Percentiles rank a stretch among this genome's conserved stretches.
These are phyloP conservation scores for Linnemannia elongata DNA, from an alignment of 192 early-diverging fungal genomes.

Conservation along the genomic window DNA sequence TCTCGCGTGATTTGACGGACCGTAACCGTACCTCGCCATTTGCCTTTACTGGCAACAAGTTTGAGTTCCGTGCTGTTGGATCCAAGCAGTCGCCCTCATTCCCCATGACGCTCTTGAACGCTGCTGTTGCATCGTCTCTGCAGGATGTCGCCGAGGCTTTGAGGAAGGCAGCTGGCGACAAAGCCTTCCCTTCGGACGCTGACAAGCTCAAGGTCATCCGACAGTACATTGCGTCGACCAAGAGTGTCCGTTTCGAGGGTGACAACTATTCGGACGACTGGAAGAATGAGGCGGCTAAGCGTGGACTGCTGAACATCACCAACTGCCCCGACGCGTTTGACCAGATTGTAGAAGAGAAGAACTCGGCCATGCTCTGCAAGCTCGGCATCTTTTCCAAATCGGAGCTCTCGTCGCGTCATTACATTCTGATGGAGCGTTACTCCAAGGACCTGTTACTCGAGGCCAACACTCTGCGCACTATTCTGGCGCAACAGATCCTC, in stretches of 20 bases:
- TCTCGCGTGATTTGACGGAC: constrained; percentile 96
- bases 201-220: constrained; percentile 91
- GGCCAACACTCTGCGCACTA: constrained; percentile 84
- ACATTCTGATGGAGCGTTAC: constrained; percentile 97
- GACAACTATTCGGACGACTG: constrained; percentile 97
- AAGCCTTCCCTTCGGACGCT: constrained; percentile 78
- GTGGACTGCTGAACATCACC: constrained; percentile 96
- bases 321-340: constrained; percentile 89
- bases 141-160: constrained; percentile 79
- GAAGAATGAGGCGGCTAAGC: constrained; percentile 88
- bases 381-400: constrained; percentile 84
- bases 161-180: constrained; percentile 81
- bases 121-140: constrained; percentile 88
- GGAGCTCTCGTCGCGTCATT: constrained; percentile 92
- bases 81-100: constrained; percentile 98
- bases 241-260: constrained; percentile 93
- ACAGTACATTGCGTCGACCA: constrained; percentile 81
- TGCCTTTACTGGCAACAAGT: constrained; percentile 99
- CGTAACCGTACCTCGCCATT: constrained; percentile 99
- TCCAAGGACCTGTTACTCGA: constrained; percentile 95
- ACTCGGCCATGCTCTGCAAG: constrained; percentile 80
- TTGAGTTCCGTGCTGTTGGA: constrained; percentile 98
- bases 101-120: constrained; percentile 92
- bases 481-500: constrained; percentile 85
- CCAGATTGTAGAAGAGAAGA: constrained; percentile 76